A percentile compares a stretch with the other conserved stretches of the same genome.
These are phyloP conservation scores for Aspergillus persii DNA, from an alignment of 2,329 filamentous ascomycete genomes.

Conservation along the genomic window DNA sequence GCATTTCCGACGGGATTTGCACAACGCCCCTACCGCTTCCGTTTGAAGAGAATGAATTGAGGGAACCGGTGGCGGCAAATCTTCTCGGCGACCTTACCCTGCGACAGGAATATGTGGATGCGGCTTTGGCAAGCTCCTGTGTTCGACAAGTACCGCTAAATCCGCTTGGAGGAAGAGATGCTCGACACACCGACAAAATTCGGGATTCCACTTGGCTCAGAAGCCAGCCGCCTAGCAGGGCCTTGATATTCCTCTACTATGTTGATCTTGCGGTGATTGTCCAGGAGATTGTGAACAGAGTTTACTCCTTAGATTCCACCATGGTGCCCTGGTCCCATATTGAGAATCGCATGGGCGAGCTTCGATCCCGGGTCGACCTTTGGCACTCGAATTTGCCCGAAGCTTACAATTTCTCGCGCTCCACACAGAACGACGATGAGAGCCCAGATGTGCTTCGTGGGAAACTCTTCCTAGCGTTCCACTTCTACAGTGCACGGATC, in stretches of 20 bases:
- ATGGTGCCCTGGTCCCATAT: constrained; percentile 41
- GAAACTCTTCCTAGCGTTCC: constrained; percentile 43
- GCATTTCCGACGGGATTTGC: constrained; percentile 43
- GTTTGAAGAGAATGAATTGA: constrained; percentile 40
- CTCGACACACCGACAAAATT: constrained; percentile 19
- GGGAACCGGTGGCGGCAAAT: constrained; percentile 31
- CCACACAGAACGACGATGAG: constrained; percentile 32
- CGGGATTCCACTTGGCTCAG: constrained; percentile 37
- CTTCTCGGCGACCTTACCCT: constrained; percentile 31
- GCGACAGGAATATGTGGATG: constrained; percentile 33
- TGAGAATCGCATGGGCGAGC: constrained; percentile 39
- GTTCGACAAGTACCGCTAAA: constrained; percentile 33
- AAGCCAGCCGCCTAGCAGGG: constrained; percentile 31
- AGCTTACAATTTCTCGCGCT: constrained; percentile 39
- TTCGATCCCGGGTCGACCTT: constrained; percentile 37
- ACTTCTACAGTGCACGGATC: constrained; percentile 45
- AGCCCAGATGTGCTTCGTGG: constrained; percentile 33
- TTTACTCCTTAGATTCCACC: constrained; percentile 42
- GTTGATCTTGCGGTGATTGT: constrained; percentile 40
- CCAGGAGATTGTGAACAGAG: constrained; percentile 42
- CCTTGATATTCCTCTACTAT: constrained; percentile 40
- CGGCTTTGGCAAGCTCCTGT: constrained; percentile 29
- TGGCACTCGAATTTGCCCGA: constrained; percentile 40
- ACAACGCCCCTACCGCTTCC: constrained; percentile 43
- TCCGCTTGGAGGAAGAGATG: constrained; percentile 26